Base-by-base conservation (phyloP, 257 asterid genomes). In the Cruciata laevipes region DNA sequence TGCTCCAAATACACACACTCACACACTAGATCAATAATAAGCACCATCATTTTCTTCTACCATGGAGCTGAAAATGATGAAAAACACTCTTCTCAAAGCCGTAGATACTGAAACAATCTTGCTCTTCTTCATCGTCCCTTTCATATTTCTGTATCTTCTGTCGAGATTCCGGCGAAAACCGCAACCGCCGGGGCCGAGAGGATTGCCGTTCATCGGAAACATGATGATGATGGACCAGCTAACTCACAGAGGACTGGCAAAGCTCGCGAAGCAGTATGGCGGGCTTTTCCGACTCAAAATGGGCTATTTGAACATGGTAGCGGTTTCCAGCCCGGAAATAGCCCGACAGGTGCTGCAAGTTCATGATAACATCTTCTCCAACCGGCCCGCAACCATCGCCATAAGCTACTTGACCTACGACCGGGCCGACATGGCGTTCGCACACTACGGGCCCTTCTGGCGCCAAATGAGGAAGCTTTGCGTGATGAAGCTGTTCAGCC, bases 391-490 rank as follows among this genome's bases (percentile, higher is more conserved):
- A 0, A 85, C 85, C 2, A 75, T 83, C 10, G 96, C 96, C 13
- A 87, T 89, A 25, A 76, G 83, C 14, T 91, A 89, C 81, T 17
- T 91, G 1, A 89, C 96, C 14, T 91, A 91, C 38, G 89, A 89
- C 7, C 53, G 92, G n/a, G 95, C 96, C 4, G 98, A 91, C 80
- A 89, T 91, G 98, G 98, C 96, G 7, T 91, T 91, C 65, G 95
- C 96, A 8, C 82, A 91, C 63, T 91, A 91, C 78, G 98, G 98
- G 18, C 96, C 96, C 0, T 91, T 89, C 63, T 91, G 98, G 98
- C 89, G 98, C 47, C 95, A 92, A 69, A 89, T 92, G 98, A 79
- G 98, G 7, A 92, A 92, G 71, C 81, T 92, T 10, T 87, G 97
- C 25, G 97, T 92, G 12, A 84, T 86, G 86, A 92, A 92, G 76